These are phyloP conservation scores for Vanderwaltozyma yarrowii DNA, from an alignment of 805 yeast species.

Conservation along the genomic window DNA sequence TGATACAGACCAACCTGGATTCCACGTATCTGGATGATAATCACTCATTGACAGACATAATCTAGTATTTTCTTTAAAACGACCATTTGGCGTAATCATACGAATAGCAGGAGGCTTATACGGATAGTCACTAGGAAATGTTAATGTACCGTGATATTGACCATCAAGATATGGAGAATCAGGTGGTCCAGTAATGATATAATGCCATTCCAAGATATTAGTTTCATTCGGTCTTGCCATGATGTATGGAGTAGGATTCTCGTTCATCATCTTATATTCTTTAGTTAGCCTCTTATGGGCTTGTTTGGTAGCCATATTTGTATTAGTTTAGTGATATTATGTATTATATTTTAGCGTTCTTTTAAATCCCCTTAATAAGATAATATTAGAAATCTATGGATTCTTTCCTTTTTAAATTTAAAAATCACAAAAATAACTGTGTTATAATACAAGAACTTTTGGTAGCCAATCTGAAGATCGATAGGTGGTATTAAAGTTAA, in stretches of 20 bases:
- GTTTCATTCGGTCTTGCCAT: slow-evolving; percentile 78
- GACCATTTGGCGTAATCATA: slow-evolving; percentile 84
- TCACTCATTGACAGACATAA: slow-evolving; percentile 89
- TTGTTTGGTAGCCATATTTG: slow-evolving; percentile 34
- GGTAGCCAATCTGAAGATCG: too few species aligned
- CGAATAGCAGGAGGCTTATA: slow-evolving; percentile 85
- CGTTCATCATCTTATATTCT: slow-evolving; percentile 69
- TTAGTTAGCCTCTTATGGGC: slow-evolving; percentile 49
- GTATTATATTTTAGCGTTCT: too few species aligned
- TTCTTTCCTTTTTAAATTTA: too few species aligned
- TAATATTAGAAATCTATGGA: too few species aligned
- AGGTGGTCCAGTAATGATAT: slow-evolving; percentile 85
- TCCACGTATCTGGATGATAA: slow-evolving; percentile 91
- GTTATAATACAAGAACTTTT: too few species aligned
- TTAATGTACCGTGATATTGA: slow-evolving; percentile 79
- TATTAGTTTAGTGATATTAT: background rate
- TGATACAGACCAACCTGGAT: slow-evolving; percentile 91
- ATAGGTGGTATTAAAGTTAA: too few species aligned
- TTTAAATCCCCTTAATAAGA: too few species aligned
- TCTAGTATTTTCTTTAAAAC: slow-evolving; percentile 72
- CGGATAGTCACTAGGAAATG: slow-evolving; percentile 80
- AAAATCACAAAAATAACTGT: too few species aligned
- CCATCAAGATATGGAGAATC: slow-evolving; percentile 80
- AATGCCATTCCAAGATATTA: slow-evolving; percentile 90
- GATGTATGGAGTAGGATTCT: slow-evolving; percentile 77